These are phyloP conservation scores for Triticum aestivum DNA, from an alignment of 176 grass and related monocot genomes.

Conservation along the genomic window DNA sequence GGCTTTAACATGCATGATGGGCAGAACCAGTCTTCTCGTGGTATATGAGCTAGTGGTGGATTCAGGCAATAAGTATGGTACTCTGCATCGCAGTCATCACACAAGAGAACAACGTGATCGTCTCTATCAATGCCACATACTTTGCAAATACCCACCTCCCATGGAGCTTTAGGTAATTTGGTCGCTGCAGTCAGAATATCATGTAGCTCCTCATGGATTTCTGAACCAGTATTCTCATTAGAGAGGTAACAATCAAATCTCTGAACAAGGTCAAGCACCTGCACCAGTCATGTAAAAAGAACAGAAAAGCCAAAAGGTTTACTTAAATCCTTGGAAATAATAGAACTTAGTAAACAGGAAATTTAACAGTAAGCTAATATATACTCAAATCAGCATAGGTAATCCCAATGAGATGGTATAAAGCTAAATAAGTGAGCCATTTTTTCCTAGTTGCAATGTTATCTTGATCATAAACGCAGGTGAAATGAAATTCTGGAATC, in stretches of 20 bases:
- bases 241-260: no score
- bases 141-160: no score
- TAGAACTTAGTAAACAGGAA: slow-evolving; percentile 10
- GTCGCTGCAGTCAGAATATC: no score
- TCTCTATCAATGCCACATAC: no score
- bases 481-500: slow-evolving; percentile 6
- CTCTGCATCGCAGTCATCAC: no score
- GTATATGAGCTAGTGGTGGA: slow-evolving; percentile 34
- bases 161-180: no score
- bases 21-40: slow-evolving; percentile 89
- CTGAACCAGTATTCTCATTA: no score
- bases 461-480: neutral
- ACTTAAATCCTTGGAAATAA: neutral
- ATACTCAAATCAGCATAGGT: slow-evolving; percentile 2
- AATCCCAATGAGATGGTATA: neutral
- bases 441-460: neutral
- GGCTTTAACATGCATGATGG: slow-evolving; percentile 28
- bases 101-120: no score
- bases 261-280: no score
- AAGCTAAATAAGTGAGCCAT: neutral
- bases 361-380: slow-evolving; percentile 15
- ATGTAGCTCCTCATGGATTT: no score
- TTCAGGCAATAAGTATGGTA: no score
- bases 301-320: neutral
- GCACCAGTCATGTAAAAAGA: no score